Percentiles rank a stretch among this genome's conserved stretches.
Conservation (phyloP, 768 basidiomycete genomes). For the Russula vinacea region DNA sequence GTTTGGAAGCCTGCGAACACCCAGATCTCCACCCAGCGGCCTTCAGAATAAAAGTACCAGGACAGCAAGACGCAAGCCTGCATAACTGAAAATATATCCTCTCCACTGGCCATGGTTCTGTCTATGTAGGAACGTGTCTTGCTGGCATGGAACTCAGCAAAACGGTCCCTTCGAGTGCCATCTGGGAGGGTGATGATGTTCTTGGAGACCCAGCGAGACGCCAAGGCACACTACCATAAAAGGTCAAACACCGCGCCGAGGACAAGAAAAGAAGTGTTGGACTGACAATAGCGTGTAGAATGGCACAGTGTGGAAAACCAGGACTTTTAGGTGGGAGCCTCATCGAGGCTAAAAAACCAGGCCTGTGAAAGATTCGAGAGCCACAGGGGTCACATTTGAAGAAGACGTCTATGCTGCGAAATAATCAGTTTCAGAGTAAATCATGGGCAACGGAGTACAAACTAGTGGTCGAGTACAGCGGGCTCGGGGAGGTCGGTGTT, state of each 20-base stretch:
- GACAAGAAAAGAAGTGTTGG: slow-evolving; percentile 3
- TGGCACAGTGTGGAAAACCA: slow-evolving; percentile 83
- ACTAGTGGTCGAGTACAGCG: slow-evolving; percentile 71
- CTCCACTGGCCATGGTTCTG: slow-evolving; percentile 84
- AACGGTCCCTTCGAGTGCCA: slow-evolving; percentile 75
- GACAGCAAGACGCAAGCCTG: slow-evolving; percentile 83
- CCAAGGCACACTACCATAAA: slow-evolving; percentile 65
- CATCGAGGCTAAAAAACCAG: slow-evolving; percentile 77
- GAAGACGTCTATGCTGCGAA: slow-evolving; percentile 73
- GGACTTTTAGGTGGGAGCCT: slow-evolving; percentile 75
- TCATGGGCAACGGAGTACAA: slow-evolving; percentile 33
- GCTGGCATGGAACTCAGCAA: slow-evolving; percentile 82
- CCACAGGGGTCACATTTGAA: slow-evolving; percentile 87
- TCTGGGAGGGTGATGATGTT: slow-evolving; percentile 65
- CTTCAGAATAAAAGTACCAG: slow-evolving; percentile 91
- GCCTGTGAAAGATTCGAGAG: slow-evolving; percentile 76
- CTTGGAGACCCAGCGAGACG: slow-evolving; percentile 78
- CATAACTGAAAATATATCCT: slow-evolving; percentile 83
- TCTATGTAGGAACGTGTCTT: slow-evolving; percentile 88
- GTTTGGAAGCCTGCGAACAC: slow-evolving; percentile 85
- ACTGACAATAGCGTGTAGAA: slow-evolving; percentile 85
- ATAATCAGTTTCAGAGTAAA: slow-evolving; percentile 6
- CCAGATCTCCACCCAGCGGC: slow-evolving; percentile 89
- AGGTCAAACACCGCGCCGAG: slow-evolving; percentile 5
- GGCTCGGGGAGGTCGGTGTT: slow-evolving; percentile 83